Percentiles rank a stretch among this genome's conserved stretches.
Conservation (phyloP, 2,329 filamentous ascomycete species). For the Aspergillus sp. region DNA sequence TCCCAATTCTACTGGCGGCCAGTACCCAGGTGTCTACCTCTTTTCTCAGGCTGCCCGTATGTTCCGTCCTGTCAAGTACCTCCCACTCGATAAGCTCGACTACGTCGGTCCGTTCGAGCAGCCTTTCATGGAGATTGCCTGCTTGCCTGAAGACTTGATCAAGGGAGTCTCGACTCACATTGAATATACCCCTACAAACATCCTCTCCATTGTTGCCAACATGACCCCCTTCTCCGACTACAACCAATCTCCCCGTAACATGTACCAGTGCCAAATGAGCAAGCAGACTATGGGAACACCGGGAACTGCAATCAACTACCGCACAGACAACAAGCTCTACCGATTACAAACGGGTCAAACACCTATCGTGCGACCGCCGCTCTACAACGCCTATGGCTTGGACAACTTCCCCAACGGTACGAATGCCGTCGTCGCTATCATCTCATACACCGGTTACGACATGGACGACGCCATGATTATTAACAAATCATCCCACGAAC, state of each 20-base stretch:
- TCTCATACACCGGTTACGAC: slow-evolving; percentile 98
- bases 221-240: slow-evolving; percentile 99
- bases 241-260: slow-evolving; percentile 97
- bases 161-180: slow-evolving; percentile 93
- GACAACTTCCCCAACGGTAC: slow-evolving; percentile 98
- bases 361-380: slow-evolving; percentile 84
- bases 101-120: slow-evolving; percentile 93
- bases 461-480: slow-evolving; percentile 99
- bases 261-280: slow-evolving; percentile 99
- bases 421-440: slow-evolving; percentile 95
- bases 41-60: slow-evolving; percentile 83
- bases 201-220: slow-evolving; percentile 95
- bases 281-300: slow-evolving; percentile 99
- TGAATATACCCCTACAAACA: slow-evolving; percentile 92
- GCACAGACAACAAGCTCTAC: slow-evolving; percentile 98
- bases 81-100: slow-evolving; percentile 83
- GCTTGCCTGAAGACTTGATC: slow-evolving; percentile 82
- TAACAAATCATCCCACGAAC: slow-evolving; percentile 95
- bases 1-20: slow-evolving; percentile 84
- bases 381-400: slow-evolving; percentile 94
- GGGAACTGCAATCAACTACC: slow-evolving; percentile 78
- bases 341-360: slow-evolving; percentile 94
- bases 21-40: slow-evolving; percentile 95
- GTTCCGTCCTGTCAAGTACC: slow-evolving; percentile 89
- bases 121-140: slow-evolving; percentile 97